Evolutionary conservation across 2,329 filamentous ascomycete genomes (phyloP).

Genomic region (Hypoxylon sp.): DNA sequence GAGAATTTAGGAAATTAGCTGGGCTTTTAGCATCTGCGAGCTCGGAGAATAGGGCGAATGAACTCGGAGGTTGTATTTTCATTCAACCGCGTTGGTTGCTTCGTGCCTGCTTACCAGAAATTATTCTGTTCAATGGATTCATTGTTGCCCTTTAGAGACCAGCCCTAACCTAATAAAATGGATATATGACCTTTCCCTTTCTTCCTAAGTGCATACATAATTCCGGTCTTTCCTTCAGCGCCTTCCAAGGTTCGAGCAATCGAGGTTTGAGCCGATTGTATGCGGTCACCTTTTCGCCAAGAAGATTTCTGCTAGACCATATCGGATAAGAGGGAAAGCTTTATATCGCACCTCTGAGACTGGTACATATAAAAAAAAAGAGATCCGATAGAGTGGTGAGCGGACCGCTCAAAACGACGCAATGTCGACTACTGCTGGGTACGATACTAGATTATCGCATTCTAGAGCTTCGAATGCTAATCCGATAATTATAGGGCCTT

Average conservation of each 20-base stretch:
- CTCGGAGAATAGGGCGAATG: slow-evolving; percentile 32
- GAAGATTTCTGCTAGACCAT: background rate
- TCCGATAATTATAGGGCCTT: slow-evolving; percentile 74
- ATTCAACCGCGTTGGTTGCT: slow-evolving; percentile 11
- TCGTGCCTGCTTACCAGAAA: slow-evolving; percentile 15
- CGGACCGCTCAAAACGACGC: slow-evolving; percentile 39
- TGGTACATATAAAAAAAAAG: slow-evolving; percentile 4
- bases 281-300: slow-evolving; percentile 23
- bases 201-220: slow-evolving; percentile 4
- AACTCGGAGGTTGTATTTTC: slow-evolving; percentile 8
- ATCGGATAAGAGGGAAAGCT: background rate
- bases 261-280: slow-evolving; percentile 7
- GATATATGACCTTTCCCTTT: slow-evolving; percentile 25
- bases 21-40: slow-evolving; percentile 32
- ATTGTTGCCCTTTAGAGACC: slow-evolving; percentile 29
- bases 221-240: background rate
- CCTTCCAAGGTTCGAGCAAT: background rate
- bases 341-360: slow-evolving; percentile 1
- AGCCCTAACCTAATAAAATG: slow-evolving; percentile 28
- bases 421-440: slow-evolving; percentile 55
- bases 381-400: slow-evolving; percentile 30
- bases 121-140: slow-evolving; percentile 35
- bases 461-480: slow-evolving; percentile 29
- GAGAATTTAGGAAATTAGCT: slow-evolving; percentile 28
- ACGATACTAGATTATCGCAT: slow-evolving; percentile 19